phyloP scores from a whole-genome alignment of 2,329 filamentous ascomycete species.

The Sporothrix humicola region DNA sequence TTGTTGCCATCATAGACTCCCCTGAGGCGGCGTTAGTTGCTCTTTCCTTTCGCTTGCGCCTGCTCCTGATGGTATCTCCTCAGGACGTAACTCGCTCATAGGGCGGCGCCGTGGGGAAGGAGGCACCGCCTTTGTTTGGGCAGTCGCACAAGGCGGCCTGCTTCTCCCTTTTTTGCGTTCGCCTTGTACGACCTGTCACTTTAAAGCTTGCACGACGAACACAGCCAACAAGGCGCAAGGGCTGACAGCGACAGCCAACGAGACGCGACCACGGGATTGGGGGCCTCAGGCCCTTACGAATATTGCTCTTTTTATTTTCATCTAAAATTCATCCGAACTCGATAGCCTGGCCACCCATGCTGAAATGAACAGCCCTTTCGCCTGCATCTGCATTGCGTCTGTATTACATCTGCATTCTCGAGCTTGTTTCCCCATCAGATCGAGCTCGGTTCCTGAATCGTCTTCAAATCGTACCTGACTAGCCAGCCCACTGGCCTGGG shows the following conservation, averaged over 20 bases:
- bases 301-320: not conserved
- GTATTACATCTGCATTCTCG: not conserved
- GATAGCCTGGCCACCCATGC: not conserved
- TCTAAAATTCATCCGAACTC: constrained; percentile 6
- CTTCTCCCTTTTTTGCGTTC: not conserved
- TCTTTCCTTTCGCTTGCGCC: not conserved
- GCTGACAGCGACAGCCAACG: not conserved
- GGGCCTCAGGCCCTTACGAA: not conserved
- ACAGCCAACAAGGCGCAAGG: constrained; percentile 1
- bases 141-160: not conserved
- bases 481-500: not conserved
- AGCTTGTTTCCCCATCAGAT: not conserved
- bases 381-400: constrained; percentile 4
- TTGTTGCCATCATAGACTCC: not conserved
- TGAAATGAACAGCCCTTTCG: constrained; percentile 16
- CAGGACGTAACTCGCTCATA: not conserved
- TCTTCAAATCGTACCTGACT: constrained; percentile 2
- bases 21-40: not conserved
- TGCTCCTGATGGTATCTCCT: not conserved
- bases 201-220: not conserved
- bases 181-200: constrained; percentile 10
- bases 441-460: not conserved
- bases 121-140: not conserved
- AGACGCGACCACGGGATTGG: not conserved
- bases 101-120: too few relatives aligned